These are phyloP conservation scores for Effrenium voratum DNA, from an alignment of 73 alveolate genomes.

Conservation along the genomic window DNA sequence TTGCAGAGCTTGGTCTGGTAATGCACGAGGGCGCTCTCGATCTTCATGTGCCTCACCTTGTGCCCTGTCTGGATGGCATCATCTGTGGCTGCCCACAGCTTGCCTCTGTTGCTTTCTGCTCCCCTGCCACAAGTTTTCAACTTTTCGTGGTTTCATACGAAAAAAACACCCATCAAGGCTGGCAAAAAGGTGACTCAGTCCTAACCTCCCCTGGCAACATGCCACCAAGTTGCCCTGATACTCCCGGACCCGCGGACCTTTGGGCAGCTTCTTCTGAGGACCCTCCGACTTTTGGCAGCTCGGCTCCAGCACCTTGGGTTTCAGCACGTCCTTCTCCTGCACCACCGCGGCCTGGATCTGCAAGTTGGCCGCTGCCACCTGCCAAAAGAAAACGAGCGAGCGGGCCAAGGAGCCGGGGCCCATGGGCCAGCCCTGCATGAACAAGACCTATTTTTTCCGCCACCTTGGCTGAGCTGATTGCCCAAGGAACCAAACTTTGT, in stretches of 20 bases:
- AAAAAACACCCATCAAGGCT: not conserved
- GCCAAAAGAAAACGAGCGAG: too few relatives aligned
- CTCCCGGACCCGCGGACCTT: not conserved
- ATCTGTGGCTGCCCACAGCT: conserved; percentile 72
- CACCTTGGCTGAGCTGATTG: too few relatives aligned
- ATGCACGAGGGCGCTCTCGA: conserved; percentile 56
- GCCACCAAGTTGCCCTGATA: not conserved
- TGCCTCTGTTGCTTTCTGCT: too few relatives aligned
- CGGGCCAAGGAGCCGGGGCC: too few relatives aligned
- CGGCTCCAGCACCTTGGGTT: too few relatives aligned
- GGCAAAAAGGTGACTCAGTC: not conserved
- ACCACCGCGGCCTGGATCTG: conserved; percentile 16
- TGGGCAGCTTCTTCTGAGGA: too few relatives aligned
- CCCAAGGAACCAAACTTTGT: too few relatives aligned
- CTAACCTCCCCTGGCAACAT: not conserved
- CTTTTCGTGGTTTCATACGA: not conserved
- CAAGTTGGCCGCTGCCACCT: not conserved
- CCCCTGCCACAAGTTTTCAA: not conserved
- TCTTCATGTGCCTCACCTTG: conserved; percentile 38
- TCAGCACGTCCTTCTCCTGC: too few relatives aligned
- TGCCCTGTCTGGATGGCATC: conserved; percentile 89
- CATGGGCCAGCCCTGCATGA: too few relatives aligned
- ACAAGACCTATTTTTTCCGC: too few relatives aligned
- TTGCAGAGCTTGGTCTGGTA: conserved; percentile 65
- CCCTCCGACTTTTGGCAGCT: too few relatives aligned